Base-by-base conservation (phyloP, 108 stramenopile genomes). In the Seminavis robusta region DNA sequence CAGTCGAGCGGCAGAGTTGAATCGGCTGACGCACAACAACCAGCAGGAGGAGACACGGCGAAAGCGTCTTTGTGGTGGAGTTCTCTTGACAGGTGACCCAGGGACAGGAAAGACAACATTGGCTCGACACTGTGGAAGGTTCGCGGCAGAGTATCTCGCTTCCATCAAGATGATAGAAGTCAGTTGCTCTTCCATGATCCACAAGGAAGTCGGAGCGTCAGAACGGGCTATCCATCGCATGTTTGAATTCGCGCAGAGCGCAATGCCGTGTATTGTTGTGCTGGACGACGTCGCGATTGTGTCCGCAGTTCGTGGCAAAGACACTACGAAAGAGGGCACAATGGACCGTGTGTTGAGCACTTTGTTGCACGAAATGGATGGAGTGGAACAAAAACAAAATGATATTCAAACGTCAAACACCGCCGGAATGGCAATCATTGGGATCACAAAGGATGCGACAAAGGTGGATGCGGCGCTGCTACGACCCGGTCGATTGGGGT, bases 311-410 rank as follows among this genome's bases (percentile, higher is more conserved):
- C 69, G 92, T 29, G 88, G 92, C 17, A 81, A 90, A 52, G 88
- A 94, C 59, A 81, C 64, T 34, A 94, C 92, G 17, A 83, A 86
- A 1, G 83, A 94, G 34, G 92, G 92, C 31, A 90, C 92, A 5
- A 87, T 94, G 83, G 92, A 94, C 61, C 73, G 92, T 4, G 71
- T 94, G 8, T 57, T 94, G 13, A 88, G 88, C 3, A 94, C 88
- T 16, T 67, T 94, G 33, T 66, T 94, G 17, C 81, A 73, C 1
- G 87, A 94, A 45, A 60, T 94, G 70, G 92, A 94, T 67, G 92
- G 92, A 8, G 83, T 88, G 2, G 36, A 44, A 8, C 23, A 51
- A 16, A 33, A 16, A 29, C 16, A 16, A 19, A 38, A 59, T 47
- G 32, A 55, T 23, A 17, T 11, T 13, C 23, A 17, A 27, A 17